Conservation (phyloP, 1,139 yeast genomes). For the Hyphopichia fennica region DNA sequence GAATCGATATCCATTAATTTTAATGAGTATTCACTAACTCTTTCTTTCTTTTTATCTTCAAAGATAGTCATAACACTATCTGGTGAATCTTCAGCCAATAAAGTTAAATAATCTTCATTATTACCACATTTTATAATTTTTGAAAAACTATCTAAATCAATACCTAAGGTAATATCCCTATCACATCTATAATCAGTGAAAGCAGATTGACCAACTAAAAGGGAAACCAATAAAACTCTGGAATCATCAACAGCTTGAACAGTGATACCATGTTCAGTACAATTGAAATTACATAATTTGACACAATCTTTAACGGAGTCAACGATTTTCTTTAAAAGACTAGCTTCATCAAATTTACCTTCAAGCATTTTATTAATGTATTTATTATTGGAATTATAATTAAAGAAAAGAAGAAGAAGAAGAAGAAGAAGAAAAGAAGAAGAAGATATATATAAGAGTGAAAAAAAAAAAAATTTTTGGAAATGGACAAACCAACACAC, state of each 20-base stretch:
- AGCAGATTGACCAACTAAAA: conserved; percentile 87
- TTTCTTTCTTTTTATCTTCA: conserved; percentile 87
- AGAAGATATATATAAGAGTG: no score
- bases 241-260: conserved; percentile 98
- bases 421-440: conserved; percentile 1
- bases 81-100: conserved; percentile 91
- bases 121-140: conserved; percentile 91
- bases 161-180: conserved; percentile 87
- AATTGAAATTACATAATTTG: conserved; percentile 92
- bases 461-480: not conserved
- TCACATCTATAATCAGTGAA: conserved; percentile 94
- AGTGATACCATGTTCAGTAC: conserved; percentile 91
- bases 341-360: conserved; percentile 94
- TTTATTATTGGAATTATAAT: conserved; percentile 3
- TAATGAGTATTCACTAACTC: conserved; percentile 88
- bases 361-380: conserved; percentile 71
- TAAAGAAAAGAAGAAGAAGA: not conserved
- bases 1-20: conserved; percentile 97
- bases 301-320: conserved; percentile 94
- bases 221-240: conserved; percentile 87
- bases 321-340: conserved; percentile 84
- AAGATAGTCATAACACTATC: conserved; percentile 79
- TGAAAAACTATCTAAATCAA: conserved; percentile 81
- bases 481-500: no score
- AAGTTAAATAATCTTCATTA: conserved; percentile 82